These are phyloP conservation scores for Bretziella fagacearum DNA, from an alignment of 2,329 filamentous ascomycete genomes.

Conservation along the genomic window DNA sequence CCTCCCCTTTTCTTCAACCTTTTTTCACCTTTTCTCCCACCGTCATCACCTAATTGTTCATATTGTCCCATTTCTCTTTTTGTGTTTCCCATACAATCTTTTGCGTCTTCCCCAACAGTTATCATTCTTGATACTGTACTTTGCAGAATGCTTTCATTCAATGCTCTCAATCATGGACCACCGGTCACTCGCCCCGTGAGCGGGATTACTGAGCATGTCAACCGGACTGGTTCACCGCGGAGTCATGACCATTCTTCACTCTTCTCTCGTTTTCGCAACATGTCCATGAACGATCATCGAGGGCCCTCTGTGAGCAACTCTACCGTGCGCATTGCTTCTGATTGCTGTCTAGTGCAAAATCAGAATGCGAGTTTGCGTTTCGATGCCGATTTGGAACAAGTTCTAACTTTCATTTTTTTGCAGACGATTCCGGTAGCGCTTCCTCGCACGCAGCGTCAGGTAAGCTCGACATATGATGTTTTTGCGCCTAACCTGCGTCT, in stretches of 20 bases:
- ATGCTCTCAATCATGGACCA: constrained; percentile 3
- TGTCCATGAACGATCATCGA: neutral
- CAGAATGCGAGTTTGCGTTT: too few species aligned
- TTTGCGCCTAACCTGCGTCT: neutral
- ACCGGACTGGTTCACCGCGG: constrained; percentile 1
- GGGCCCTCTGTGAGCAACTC: too few species aligned
- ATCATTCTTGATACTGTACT: neutral
- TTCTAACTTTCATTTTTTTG: neutral
- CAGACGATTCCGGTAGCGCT: neutral
- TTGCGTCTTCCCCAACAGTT: neutral
- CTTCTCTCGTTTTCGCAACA: neutral
- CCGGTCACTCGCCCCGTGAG: neutral
- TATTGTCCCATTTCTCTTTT: neutral
- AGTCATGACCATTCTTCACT: neutral
- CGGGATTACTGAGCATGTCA: neutral
- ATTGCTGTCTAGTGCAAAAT: too few species aligned
- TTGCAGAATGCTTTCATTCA: constrained; percentile 9
- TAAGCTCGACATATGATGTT: neutral
- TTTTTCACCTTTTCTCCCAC: neutral
- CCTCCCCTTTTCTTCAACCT: too few species aligned
- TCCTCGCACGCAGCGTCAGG: neutral
- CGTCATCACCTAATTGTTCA: constrained; percentile 10
- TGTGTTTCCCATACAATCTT: neutral
- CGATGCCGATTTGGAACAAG: too few species aligned
- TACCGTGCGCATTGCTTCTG: too few species aligned